phyloP scores from a whole-genome alignment of 192 early-diverging fungal species.

The Backusella mclennaniae region DNA sequence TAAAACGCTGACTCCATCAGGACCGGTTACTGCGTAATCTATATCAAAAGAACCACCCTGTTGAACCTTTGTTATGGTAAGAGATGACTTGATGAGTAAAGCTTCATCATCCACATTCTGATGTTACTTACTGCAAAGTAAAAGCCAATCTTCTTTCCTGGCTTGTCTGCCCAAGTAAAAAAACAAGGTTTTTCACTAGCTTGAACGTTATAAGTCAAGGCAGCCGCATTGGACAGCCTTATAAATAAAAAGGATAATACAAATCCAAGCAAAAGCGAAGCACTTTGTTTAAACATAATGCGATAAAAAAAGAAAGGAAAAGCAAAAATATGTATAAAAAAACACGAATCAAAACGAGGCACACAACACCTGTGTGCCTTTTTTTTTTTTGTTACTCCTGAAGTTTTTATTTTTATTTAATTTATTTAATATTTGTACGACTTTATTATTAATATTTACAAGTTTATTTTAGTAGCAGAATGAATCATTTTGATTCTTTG shows the following conservation, averaged over 20 bases:
- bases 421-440: slow-evolving; percentile 2
- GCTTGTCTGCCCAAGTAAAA: slow-evolving; percentile 73
- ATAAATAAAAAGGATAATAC: neutral
- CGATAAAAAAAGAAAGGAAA: neutral
- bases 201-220: slow-evolving; percentile 81
- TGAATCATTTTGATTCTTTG: slow-evolving; percentile 7
- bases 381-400: neutral
- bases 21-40: slow-evolving; percentile 86
- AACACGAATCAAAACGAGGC: neutral
- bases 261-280: neutral
- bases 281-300: neutral
- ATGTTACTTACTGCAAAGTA: slow-evolving; percentile 92
- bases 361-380: neutral
- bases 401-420: neutral
- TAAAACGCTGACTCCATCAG: slow-evolving; percentile 66
- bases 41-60: slow-evolving; percentile 96
- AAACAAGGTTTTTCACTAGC: slow-evolving; percentile 93
- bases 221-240: slow-evolving; percentile 32
- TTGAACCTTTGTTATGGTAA: slow-evolving; percentile 69
- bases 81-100: neutral
- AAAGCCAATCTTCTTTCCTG: slow-evolving; percentile 91
- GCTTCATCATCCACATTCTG: neutral
- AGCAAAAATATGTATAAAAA: neutral
- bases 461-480: slow-evolving; percentile 1
- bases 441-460: neutral